Evolutionary conservation across 2,329 filamentous ascomycete genomes (phyloP).

Genomic region (Neonectria neomacrospora): DNA sequence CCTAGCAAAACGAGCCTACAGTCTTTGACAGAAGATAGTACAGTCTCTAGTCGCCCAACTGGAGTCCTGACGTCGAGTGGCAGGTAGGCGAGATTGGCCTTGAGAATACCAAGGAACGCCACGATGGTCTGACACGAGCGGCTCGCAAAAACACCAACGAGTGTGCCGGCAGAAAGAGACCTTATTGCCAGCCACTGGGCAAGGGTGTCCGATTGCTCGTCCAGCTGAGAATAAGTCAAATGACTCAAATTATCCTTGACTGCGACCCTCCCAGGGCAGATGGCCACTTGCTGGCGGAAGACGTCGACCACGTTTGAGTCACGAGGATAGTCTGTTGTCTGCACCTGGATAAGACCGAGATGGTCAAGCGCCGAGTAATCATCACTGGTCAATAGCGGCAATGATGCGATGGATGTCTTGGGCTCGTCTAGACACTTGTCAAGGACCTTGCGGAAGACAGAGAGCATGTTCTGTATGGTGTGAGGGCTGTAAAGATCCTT

Average conservation of each 20-base stretch:
- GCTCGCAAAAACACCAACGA: constrained; percentile 26
- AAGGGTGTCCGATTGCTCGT: constrained; percentile 26
- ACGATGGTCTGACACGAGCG: constrained; percentile 27
- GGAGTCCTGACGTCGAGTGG: constrained; percentile 32
- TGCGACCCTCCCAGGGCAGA: constrained; percentile 24
- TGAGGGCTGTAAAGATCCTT: constrained; percentile 35
- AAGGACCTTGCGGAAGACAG: constrained; percentile 33
- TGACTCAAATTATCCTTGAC: constrained; percentile 29
- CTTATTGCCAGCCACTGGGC: constrained; percentile 2
- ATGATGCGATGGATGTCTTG: not conserved
- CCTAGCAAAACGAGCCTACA: constrained; percentile 22
- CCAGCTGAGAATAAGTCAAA: constrained; percentile 38
- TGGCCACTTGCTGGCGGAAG: constrained; percentile 37
- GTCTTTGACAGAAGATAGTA: constrained; percentile 14
- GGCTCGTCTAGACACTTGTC: constrained; percentile 27
- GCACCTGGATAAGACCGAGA: constrained; percentile 32
- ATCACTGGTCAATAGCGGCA: constrained; percentile 19
- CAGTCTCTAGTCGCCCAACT: constrained; percentile 16
- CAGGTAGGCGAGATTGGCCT: constrained; percentile 35
- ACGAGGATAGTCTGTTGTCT: constrained; percentile 29
- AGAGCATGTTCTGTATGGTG: constrained; percentile 33
- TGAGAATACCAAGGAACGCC: constrained; percentile 32
- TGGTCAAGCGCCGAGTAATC: constrained; percentile 15
- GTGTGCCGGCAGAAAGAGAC: not conserved
- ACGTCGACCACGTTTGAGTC: constrained; percentile 39